Base-by-base conservation (phyloP, 176 grass and related monocot species). In the Triticum timopheevii region DNA sequence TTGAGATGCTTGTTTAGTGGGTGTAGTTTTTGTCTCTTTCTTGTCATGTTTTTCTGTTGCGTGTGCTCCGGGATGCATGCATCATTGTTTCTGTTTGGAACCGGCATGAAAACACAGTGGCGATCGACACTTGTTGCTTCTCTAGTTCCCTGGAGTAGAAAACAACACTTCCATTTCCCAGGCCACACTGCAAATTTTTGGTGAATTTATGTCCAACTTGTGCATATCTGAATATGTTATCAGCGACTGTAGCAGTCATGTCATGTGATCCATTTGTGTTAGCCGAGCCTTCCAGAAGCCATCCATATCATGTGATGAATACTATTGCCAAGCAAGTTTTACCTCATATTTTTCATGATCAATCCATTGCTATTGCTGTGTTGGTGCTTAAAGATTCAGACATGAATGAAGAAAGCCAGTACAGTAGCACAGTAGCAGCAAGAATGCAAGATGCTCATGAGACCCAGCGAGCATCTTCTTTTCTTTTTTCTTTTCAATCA, bases 321-420 rank as follows among this genome's bases (percentile, higher is more conserved):
- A 24, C 77, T 3, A 27, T 80, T 42, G n/a, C 20, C 15, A 10
- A 34, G 69, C 61, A 59, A 47, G 12, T 47, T 47, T 13, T 54
- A 7, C 7, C 50, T 54, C 50, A 19, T 19, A 54, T 54, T 19
- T 19, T 54, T 54, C 1, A 54, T 2, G 50, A 54, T 54, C 50
- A 54, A 19, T 19, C 50, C 50, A 54, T 54, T 54, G 73, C 73
- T 19, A 30, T 17, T 28, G 72, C 13, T 10, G 16, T 6, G 36
- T 12, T 44, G 69, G 52, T 62, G 64, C 40, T 49, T 68, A 59
- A 33, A 76, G 83, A 82, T 82, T 82, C 71, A 86, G 70, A 78
- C 71, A 82, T 16, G 12, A 27, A 82, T 30, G 78, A 47, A 31
- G 61, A 56, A 35, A 58, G 25, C 45, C 35, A 24, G 69, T 10